Evolutionary conservation across 2,329 filamentous ascomycete genomes (phyloP).

Genomic region (Fragosphaeria purpurea): DNA sequence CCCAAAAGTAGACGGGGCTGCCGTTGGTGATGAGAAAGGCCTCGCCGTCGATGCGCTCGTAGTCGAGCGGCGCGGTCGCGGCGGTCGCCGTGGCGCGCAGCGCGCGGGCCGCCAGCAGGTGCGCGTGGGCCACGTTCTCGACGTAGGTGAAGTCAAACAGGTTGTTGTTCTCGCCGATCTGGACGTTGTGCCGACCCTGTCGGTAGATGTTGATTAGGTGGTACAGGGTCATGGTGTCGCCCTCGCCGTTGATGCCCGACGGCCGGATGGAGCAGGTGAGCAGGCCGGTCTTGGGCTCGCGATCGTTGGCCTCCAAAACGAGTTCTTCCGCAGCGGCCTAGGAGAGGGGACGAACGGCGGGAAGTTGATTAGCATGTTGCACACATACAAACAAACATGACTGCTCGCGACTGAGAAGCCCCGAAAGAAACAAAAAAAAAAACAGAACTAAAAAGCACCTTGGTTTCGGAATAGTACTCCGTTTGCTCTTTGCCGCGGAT

Average conservation of each 20-base stretch:
- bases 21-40: constrained; percentile 89
- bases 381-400: too few relatives aligned
- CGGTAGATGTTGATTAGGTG: constrained; percentile 64
- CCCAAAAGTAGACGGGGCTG: constrained; percentile 82
- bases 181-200: constrained; percentile 60
- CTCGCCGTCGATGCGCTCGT: constrained; percentile 72
- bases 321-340: constrained; percentile 70
- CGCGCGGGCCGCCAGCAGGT: constrained; percentile 68
- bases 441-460: constrained; percentile 40
- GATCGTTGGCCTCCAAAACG: constrained; percentile 61
- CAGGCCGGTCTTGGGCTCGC: constrained; percentile 37
- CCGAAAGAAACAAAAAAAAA: neutral
- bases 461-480: constrained; percentile 86
- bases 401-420: neutral
- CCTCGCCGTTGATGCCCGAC: constrained; percentile 83
- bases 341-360: neutral
- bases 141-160: constrained; percentile 57
- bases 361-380: neutral
- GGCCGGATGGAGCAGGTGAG: constrained; percentile 75
- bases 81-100: constrained; percentile 53
- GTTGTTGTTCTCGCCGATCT: constrained; percentile 63
- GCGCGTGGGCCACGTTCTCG: constrained; percentile 60
- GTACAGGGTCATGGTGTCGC: constrained; percentile 67
- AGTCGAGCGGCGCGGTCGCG: constrained; percentile 53
- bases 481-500: constrained; percentile 60